phyloP scores from a whole-genome alignment of 2,329 filamentous ascomycete genomes.

The Talaromyces sp. region DNA sequence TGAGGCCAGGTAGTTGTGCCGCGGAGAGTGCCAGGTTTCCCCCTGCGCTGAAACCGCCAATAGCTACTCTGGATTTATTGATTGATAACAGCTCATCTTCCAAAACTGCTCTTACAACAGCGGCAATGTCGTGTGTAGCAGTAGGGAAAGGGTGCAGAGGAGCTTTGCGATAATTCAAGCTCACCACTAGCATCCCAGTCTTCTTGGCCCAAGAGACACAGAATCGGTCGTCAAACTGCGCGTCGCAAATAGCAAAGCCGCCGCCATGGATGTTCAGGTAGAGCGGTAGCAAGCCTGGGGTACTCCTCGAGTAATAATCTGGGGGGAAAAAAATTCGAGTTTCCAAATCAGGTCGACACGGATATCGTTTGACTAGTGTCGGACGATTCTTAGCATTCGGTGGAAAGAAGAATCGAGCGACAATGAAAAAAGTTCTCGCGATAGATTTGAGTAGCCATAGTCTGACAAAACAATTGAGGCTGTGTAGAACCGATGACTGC shows the following conservation, averaged over 20 bases:
- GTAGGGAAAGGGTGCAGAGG: conserved; percentile 42
- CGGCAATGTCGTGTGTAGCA: conserved; percentile 41
- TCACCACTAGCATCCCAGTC: conserved; percentile 40
- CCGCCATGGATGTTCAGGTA: conserved; percentile 50
- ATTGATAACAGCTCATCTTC: conserved; percentile 42
- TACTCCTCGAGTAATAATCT: not conserved
- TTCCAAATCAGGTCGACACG: conserved; percentile 18
- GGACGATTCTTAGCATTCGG: not conserved
- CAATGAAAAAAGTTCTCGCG: not conserved
- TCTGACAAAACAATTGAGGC: not conserved
- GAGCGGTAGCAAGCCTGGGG: conserved; percentile 32
- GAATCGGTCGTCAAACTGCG: conserved; percentile 43
- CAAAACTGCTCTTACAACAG: conserved; percentile 38
- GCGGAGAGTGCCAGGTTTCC: conserved; percentile 44
- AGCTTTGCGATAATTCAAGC: conserved; percentile 46
- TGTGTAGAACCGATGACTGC: not conserved
- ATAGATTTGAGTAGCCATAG: not conserved
- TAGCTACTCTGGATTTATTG: conserved; percentile 35
- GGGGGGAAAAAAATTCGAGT: conserved; percentile 34
- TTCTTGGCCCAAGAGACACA: conserved; percentile 38
- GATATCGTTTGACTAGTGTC: conserved; percentile 20
- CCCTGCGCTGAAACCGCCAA: conserved; percentile 49
- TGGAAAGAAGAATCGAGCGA: not conserved
- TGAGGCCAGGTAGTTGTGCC: conserved; percentile 34
- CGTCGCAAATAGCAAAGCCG: conserved; percentile 42